These are phyloP conservation scores for Aurantiochytrium sp. DNA, from an alignment of 108 stramenopile species.

Conservation along the genomic window DNA sequence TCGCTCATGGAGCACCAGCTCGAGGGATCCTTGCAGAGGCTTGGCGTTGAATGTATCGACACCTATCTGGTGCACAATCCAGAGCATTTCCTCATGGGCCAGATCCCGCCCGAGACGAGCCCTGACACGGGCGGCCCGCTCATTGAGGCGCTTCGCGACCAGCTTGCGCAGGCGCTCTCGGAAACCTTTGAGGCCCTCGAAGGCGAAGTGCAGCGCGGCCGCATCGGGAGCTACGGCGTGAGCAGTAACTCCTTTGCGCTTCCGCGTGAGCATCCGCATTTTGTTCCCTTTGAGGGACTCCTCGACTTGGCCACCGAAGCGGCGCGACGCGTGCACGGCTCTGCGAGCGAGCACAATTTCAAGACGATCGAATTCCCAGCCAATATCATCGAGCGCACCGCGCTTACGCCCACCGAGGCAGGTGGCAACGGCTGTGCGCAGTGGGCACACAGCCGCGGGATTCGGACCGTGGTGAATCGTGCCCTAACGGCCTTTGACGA, in stretches of 20 bases:
- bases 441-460: background rate
- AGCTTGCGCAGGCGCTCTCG: too few species aligned
- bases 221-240: background rate
- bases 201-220: background rate
- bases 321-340: background rate
- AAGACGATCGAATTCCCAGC: conserved; percentile 13
- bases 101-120: background rate
- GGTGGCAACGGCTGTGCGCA: conserved; percentile 7
- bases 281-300: background rate
- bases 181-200: background rate
- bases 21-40: background rate
- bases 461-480: background rate
- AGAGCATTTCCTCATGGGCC: background rate
- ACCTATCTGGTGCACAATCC: conserved; percentile 11
- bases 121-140: background rate
- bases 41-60: background rate
- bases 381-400: conserved; percentile 9
- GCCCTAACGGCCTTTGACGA: background rate
- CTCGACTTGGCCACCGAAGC: background rate
- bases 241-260: conserved; percentile 8
- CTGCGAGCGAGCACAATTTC: background rate
- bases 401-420: background rate
- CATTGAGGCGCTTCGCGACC: background rate
- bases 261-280: background rate
- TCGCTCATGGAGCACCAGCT: background rate